A percentile compares a stretch with the other conserved stretches of the same genome.
Evolutionary conservation across 2,329 filamentous ascomycete genomes (phyloP).

Genomic region (Botrytis fragariae): DNA sequence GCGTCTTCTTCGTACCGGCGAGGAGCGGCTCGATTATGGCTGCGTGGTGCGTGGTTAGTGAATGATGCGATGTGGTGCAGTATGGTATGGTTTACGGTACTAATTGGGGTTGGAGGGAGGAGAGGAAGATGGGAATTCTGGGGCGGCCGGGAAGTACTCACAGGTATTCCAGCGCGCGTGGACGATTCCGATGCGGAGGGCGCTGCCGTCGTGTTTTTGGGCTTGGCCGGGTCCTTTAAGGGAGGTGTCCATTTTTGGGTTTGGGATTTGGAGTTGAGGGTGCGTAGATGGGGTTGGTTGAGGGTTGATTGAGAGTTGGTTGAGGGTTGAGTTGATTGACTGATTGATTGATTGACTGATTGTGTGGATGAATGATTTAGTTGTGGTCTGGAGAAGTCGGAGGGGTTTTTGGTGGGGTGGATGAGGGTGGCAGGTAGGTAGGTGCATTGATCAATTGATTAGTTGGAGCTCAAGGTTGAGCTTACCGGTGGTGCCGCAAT

Average conservation of each 20-base stretch:
- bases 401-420: slow-evolving; percentile 11
- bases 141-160: slow-evolving; percentile 17
- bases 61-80: slow-evolving; percentile 4
- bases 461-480: neutral
- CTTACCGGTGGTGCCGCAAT: neutral
- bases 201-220: slow-evolving; percentile 63
- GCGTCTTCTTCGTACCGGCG: slow-evolving; percentile 72
- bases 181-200: slow-evolving; percentile 87
- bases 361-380: neutral
- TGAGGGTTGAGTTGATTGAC: neutral
- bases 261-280: neutral
- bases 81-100: no score
- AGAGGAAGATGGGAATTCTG: neutral
- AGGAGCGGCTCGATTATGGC: slow-evolving; percentile 84
- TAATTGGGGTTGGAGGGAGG: neutral
- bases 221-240: slow-evolving; percentile 61
- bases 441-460: neutral
- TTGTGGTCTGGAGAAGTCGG: slow-evolving; percentile 20
- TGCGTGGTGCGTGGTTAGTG: slow-evolving; percentile 14
- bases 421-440: neutral
- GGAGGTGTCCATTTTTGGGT: slow-evolving; percentile 30
- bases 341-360: neutral
- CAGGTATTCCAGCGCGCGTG: slow-evolving; percentile 87
- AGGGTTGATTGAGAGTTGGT: no score
- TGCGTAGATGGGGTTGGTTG: neutral